Conservation (phyloP, 2,329 filamentous ascomycete species). For the Verticillium tricorpus region DNA sequence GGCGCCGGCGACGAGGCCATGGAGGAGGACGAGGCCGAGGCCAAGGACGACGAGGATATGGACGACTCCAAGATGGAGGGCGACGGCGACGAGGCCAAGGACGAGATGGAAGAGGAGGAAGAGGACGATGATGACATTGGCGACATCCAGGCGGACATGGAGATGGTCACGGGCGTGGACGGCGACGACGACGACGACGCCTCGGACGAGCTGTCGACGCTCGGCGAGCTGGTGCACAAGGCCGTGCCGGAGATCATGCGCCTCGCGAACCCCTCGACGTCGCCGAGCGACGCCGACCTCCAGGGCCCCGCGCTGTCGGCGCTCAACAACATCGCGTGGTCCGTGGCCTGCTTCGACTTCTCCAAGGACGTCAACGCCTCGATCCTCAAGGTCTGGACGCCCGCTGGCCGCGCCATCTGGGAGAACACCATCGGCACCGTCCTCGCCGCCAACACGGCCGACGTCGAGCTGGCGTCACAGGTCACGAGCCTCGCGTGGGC, state of each 20-base stretch:
- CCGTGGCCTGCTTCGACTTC: slow-evolving; percentile 58
- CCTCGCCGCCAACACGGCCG: slow-evolving; percentile 56
- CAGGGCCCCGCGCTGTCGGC: slow-evolving; percentile 53
- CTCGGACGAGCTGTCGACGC: slow-evolving; percentile 46
- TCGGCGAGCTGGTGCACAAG: slow-evolving; percentile 40
- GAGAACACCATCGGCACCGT: slow-evolving; percentile 49
- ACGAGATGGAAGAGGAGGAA: slow-evolving; percentile 33
- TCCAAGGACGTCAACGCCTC: slow-evolving; percentile 45
- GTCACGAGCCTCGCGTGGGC: slow-evolving; percentile 64
- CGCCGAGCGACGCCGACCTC: slow-evolving; percentile 38
- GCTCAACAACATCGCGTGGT: slow-evolving; percentile 66
- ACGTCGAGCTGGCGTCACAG: slow-evolving; percentile 57
- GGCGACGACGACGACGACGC: slow-evolving; percentile 61
- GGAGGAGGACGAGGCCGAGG: slow-evolving; percentile 25
- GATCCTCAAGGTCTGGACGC: slow-evolving; percentile 50
- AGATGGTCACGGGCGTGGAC: slow-evolving; percentile 53
- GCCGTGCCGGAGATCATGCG: slow-evolving; percentile 46
- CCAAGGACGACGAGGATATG: slow-evolving; percentile 29
- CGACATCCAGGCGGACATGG: slow-evolving; percentile 46
- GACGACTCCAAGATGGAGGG: slow-evolving; percentile 30
- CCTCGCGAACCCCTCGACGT: slow-evolving; percentile 35
- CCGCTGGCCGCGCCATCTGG: slow-evolving; percentile 54
- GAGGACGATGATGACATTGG: slow-evolving; percentile 38
- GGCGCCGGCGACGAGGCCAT: slow-evolving; percentile 35
- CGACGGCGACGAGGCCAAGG: slow-evolving; percentile 20